A percentile compares a stretch with the other conserved stretches of the same genome.
These are phyloP conservation scores for Penicillium arizonense DNA, from an alignment of 495 filamentous ascomycete species.

Conservation along the genomic window DNA sequence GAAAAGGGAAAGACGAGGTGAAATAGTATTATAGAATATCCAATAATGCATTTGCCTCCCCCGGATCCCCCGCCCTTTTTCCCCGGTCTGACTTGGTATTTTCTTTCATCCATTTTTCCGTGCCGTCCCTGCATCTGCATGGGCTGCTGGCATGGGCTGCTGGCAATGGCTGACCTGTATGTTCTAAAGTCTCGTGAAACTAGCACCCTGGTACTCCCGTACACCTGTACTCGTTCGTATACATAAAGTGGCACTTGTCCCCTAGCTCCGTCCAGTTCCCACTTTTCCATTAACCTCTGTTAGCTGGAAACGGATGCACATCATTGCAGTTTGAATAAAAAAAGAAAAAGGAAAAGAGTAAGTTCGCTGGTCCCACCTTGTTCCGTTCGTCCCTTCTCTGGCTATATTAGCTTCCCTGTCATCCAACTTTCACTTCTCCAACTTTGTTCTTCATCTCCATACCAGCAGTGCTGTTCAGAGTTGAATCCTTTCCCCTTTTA, in stretches of 20 bases:
- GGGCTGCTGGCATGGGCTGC: no score
- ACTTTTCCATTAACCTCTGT: slow-evolving; percentile 11
- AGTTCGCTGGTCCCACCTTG: slow-evolving; percentile 11
- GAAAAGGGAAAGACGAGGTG: no score
- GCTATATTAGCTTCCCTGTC: slow-evolving; percentile 22
- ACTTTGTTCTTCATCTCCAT: slow-evolving; percentile 24
- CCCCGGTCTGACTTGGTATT: not conserved
- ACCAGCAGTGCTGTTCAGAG: slow-evolving; percentile 36
- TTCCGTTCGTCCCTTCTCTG: slow-evolving; percentile 6
- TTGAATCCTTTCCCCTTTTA: slow-evolving; percentile 9
- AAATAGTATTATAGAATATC: no score
- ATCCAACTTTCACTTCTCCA: slow-evolving; percentile 3
- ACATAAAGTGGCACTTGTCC: not conserved
- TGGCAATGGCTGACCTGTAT: no score
- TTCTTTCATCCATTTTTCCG: slow-evolving; percentile 7
- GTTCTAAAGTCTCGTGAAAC: no score
- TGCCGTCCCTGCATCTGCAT: slow-evolving; percentile 3
- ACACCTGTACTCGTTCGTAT: no score
- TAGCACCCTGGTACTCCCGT: no score
- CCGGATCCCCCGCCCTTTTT: slow-evolving; percentile 2
- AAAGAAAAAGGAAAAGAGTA: slow-evolving; percentile 2
- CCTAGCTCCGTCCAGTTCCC: not conserved
- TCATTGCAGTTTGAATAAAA: slow-evolving; percentile 23
- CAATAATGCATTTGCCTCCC: not conserved
- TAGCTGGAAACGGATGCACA: slow-evolving; percentile 26